phyloP scores from a whole-genome alignment of 805 yeast genomes.

The Lachancea sp. region DNA sequence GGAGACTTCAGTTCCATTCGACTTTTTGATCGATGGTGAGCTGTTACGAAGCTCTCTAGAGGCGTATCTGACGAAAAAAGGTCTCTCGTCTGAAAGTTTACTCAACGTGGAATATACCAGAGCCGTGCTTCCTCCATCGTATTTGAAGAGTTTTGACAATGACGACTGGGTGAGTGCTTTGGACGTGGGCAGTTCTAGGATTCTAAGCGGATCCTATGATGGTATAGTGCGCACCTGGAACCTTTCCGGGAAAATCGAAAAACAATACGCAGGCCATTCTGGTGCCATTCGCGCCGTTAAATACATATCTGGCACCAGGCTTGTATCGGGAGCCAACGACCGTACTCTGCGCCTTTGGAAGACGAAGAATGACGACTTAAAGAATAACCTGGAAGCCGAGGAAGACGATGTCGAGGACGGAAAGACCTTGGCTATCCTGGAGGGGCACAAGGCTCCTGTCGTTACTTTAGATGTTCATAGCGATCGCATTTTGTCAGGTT shows the following conservation, averaged over 20 bases:
- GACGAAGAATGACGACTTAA: conserved; percentile 39
- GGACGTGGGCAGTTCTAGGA: conserved; percentile 38
- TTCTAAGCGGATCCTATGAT: conserved; percentile 87
- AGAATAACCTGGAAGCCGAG: conserved; percentile 34
- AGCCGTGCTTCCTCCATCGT: conserved; percentile 91
- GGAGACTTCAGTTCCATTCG: conserved; percentile 78
- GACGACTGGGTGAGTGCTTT: conserved; percentile 92
- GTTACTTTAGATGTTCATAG: conserved; percentile 53
- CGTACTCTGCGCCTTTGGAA: conserved; percentile 87
- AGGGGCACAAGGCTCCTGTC: conserved; percentile 89
- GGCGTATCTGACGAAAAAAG: conserved; percentile 69
- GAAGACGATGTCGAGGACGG: conserved; percentile 55
- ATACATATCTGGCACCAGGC: conserved; percentile 68
- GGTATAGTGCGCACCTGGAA: conserved; percentile 91
- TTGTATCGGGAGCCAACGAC: conserved; percentile 85
- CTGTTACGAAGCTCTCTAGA: conserved; percentile 72
- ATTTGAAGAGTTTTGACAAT: conserved; percentile 76
- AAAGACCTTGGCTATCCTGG: conserved; percentile 74
- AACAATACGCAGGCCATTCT: conserved; percentile 81
- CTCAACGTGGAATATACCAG: conserved; percentile 83
- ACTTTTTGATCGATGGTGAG: conserved; percentile 82
- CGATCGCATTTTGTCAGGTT: conserved; percentile 71
- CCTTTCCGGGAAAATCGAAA: conserved; percentile 68
- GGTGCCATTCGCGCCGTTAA: conserved; percentile 79
- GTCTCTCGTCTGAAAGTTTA: conserved; percentile 74